A percentile compares a stretch with the other conserved stretches of the same genome.
phyloP scores from a whole-genome alignment of 495 filamentous ascomycete genomes.

The Daldinia caldariorum region DNA sequence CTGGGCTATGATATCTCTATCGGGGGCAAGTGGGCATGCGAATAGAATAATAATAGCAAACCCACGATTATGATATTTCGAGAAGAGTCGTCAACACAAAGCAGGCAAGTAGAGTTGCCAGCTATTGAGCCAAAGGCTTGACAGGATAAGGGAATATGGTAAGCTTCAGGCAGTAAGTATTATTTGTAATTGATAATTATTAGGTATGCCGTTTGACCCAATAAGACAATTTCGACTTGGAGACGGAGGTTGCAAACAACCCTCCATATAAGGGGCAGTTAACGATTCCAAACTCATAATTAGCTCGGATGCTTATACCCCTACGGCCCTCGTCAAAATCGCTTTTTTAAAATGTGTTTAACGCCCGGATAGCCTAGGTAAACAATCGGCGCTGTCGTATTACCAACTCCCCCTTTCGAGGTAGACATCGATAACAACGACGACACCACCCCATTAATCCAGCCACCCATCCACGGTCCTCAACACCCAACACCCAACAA shows the following conservation, averaged over 20 bases:
- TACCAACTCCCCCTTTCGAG: not conserved
- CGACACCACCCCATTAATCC: not conserved
- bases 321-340: not conserved
- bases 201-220: no score
- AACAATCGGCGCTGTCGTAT: not conserved
- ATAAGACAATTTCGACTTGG: no score
- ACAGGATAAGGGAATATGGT: no score
- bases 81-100: not conserved
- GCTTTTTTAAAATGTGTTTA: not conserved
- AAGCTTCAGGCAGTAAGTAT: no score
- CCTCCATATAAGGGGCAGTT: no score
- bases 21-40: not conserved
- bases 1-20: not conserved
- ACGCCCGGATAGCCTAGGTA: not conserved
- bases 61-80: not conserved
- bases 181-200: no score
- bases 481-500: not conserved
- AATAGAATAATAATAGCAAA: not conserved
- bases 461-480: conserved; percentile 1
- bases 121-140: not conserved
- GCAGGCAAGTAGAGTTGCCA: not conserved
- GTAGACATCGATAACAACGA: not conserved
- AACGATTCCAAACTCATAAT: no score
- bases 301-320: not conserved
- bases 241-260: no score